phyloP scores from a whole-genome alignment of 352 stramenopile genomes.

The Phytopythium oedochilum region DNA sequence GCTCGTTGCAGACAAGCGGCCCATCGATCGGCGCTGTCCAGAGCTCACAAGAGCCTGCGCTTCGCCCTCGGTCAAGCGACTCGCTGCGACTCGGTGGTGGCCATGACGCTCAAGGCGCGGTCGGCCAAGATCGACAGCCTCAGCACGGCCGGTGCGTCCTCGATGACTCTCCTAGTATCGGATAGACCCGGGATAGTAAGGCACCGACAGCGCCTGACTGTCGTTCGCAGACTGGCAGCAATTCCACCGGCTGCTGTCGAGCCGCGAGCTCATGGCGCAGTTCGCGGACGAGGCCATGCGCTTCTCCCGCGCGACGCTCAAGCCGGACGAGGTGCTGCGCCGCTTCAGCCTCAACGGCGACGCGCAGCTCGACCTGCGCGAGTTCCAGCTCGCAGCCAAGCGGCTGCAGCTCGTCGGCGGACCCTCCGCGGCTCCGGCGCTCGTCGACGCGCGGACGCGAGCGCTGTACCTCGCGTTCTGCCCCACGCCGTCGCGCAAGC shows the following conservation, averaged over 20 bases:
- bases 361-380: constrained; percentile 60
- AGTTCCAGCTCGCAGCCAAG: constrained; percentile 75
- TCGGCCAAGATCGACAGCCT: constrained; percentile 70
- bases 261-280: constrained; percentile 45
- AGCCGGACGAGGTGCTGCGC: constrained; percentile 63
- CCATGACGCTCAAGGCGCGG: constrained; percentile 53
- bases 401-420: constrained; percentile 48
- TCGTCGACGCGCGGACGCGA: constrained; percentile 11
- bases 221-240: constrained; percentile 50
- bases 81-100: too few species aligned
- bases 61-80: not conserved
- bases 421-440: not conserved
- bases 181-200: too few species aligned
- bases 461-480: constrained; percentile 68
- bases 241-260: constrained; percentile 60
- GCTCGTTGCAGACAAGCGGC: not conserved
- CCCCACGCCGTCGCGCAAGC: constrained; percentile 53
- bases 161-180: too few species aligned
- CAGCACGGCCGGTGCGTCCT: constrained; percentile 47
- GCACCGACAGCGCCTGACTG: too few species aligned
- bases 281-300: constrained; percentile 57
- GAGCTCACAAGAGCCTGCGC: not conserved
- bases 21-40: not conserved
- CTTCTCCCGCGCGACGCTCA: constrained; percentile 54
- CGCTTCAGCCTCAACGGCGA: constrained; percentile 78